Percentiles rank a stretch among this genome's conserved stretches.
Conservation (phyloP, 2,329 filamentous ascomycete species). For the Conoideocrella luteorostrata region DNA sequence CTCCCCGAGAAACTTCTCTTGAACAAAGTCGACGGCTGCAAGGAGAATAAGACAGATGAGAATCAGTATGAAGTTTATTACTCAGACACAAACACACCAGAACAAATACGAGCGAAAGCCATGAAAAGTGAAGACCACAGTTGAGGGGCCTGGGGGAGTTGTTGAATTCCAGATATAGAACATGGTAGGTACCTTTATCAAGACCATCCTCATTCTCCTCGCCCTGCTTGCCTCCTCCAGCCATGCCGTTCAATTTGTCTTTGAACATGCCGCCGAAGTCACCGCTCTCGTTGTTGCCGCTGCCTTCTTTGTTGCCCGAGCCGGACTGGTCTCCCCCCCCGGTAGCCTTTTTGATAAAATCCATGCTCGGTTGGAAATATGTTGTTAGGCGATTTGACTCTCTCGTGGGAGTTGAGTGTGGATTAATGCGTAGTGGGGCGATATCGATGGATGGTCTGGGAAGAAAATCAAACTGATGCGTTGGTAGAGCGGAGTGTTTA, state of each 20-base stretch:
- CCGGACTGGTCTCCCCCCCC: constrained; percentile 20
- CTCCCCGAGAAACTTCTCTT: constrained; percentile 66
- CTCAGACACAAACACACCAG: too few relatives aligned
- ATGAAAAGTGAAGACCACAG: too few relatives aligned
- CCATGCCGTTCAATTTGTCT: constrained; percentile 64
- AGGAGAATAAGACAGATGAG: not conserved
- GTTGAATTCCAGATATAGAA: not conserved
- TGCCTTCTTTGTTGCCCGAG: not conserved
- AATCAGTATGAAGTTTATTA: not conserved
- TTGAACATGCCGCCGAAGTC: constrained; percentile 48
- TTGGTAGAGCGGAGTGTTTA: too few relatives aligned
- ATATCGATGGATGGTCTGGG: too few relatives aligned
- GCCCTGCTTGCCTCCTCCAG: constrained; percentile 65
- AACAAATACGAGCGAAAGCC: too few relatives aligned
- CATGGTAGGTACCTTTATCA: constrained; percentile 59
- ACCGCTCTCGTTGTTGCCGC: constrained; percentile 20
- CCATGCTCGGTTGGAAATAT: constrained; percentile 31
- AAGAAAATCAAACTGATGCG: too few relatives aligned
- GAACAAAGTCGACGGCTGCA: constrained; percentile 67
- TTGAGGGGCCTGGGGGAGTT: too few relatives aligned
- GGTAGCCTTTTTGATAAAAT: constrained; percentile 47
- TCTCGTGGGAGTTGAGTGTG: too few relatives aligned
- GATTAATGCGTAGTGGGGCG: too few relatives aligned
- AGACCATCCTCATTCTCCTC: constrained; percentile 80
- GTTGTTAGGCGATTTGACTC: too few relatives aligned